phyloP scores from a whole-genome alignment of 768 basidiomycete species.

The Collybia nuda region DNA sequence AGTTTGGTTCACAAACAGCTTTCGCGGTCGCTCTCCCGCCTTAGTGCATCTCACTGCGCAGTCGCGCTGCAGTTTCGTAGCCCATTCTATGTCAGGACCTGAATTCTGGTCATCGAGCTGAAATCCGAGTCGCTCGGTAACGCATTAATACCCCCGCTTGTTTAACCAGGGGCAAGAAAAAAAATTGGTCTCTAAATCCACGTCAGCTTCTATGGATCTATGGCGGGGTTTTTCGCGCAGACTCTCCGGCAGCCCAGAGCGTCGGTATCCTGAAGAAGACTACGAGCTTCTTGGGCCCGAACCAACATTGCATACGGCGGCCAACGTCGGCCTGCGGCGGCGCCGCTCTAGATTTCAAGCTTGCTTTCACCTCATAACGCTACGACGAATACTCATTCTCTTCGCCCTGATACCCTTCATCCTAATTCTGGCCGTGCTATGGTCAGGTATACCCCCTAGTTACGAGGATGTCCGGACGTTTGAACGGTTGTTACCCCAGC shows the following conservation, averaged over 20 bases:
- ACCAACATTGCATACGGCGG: not conserved
- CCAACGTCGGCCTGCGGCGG: conserved; percentile 6
- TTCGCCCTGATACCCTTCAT: conserved; percentile 14
- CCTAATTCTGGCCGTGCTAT: conserved; percentile 15
- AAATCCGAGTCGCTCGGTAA: too few species aligned
- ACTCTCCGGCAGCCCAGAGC: conserved; percentile 11
- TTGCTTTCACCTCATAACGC: conserved; percentile 12
- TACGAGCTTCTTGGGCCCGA: conserved; percentile 18
- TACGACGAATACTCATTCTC: conserved; percentile 16
- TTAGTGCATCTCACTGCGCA: too few species aligned
- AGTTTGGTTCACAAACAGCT: too few species aligned
- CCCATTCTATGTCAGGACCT: too few species aligned
- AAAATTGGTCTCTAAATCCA: not conserved
- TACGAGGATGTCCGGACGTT: conserved; percentile 19
- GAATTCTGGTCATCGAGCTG: too few species aligned
- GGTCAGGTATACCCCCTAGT: conserved; percentile 22
- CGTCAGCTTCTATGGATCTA: conserved; percentile 15
- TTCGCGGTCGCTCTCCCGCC: too few species aligned
- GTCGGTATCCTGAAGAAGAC: conserved; percentile 17
- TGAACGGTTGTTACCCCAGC: conserved; percentile 19
- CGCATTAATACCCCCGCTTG: too few species aligned
- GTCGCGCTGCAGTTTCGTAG: too few species aligned
- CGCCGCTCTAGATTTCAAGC: conserved; percentile 11
- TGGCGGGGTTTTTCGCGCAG: conserved; percentile 17
- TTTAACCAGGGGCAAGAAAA: too few species aligned